phyloP scores from a whole-genome alignment of 441 rosid genomes.

The Mallotus japonicus region DNA sequence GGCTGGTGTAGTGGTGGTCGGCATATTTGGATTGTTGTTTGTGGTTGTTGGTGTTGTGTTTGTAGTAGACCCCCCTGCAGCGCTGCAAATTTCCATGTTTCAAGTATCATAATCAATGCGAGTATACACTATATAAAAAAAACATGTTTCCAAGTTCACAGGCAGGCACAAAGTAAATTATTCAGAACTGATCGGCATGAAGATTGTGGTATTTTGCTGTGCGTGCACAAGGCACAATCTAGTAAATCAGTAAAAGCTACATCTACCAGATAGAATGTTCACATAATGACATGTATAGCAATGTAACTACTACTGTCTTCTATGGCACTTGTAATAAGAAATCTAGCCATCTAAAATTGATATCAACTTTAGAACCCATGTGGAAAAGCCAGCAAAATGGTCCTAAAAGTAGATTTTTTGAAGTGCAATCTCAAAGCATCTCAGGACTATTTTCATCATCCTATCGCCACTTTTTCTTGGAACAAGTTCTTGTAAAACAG shows the following conservation, averaged over 20 bases:
- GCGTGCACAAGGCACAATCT: no score
- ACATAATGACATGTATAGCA: no score
- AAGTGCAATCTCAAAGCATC: neutral
- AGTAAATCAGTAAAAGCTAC: no score
- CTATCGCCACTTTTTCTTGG: no score
- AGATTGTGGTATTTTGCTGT: no score
- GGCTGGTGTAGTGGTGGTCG: slow-evolving; percentile 36
- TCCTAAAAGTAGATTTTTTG: slow-evolving; percentile 17
- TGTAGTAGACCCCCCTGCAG: slow-evolving; percentile 52
- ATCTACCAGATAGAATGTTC: no score
- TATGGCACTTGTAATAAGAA: no score
- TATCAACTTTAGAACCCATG: neutral
- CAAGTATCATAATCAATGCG: neutral
- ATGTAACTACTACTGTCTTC: no score
- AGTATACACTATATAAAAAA: neutral
- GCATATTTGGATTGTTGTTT: slow-evolving; percentile 30
- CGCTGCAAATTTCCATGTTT: slow-evolving; percentile 35
- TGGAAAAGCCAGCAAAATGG: neutral
- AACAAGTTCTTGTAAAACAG: no score
- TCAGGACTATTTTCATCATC: no score
- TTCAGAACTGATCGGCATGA: no score
- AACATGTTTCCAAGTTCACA: neutral
- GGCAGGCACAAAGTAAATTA: no score
- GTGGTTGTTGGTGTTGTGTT: slow-evolving; percentile 32
- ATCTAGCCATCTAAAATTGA: neutral